A percentile compares a stretch with the other conserved stretches of the same genome.
Conservation (phyloP, 768 basidiomycete genomes). For the Gloeopeniophorella convolvens region DNA sequence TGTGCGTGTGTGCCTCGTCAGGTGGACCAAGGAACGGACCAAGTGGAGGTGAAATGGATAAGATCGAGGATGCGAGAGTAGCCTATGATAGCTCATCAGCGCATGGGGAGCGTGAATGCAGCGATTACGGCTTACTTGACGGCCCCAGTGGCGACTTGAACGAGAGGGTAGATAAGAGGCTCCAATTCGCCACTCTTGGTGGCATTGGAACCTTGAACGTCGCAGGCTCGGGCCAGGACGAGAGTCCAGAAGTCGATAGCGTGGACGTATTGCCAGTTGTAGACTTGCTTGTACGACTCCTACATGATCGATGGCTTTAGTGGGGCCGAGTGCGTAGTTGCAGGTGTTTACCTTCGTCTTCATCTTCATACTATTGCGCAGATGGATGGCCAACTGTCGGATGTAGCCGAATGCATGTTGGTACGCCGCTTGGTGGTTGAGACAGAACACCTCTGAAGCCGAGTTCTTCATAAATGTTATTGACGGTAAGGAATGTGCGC, state of each 20-base stretch:
- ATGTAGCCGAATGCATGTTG: constrained; percentile 96
- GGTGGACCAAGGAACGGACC: constrained; percentile 77
- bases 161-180: constrained; percentile 90
- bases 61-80: constrained; percentile 85
- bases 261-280: constrained; percentile 99
- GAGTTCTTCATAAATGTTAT: constrained; percentile 98
- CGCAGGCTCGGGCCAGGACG: constrained; percentile 79
- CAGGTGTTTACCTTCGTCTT: constrained; percentile 58
- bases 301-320: constrained; percentile 26
- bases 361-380: constrained; percentile 86
- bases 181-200: constrained; percentile 70
- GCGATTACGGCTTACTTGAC: constrained; percentile 59
- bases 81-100: constrained; percentile 38
- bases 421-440: constrained; percentile 69
- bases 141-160: constrained; percentile 90
- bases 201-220: constrained; percentile 44
- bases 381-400: constrained; percentile 87
- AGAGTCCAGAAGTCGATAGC: constrained; percentile 94
- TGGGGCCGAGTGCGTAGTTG: neutral
- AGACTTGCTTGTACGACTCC: constrained; percentile 91
- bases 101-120: neutral
- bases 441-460: constrained; percentile 83
- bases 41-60: constrained; percentile 95
- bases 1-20: constrained; percentile 74
- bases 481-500: constrained; percentile 76